Percentiles rank a stretch among this genome's conserved stretches.
Conservation (phyloP, 352 stramenopile genomes). For the Paralagenidium karlingii region DNA sequence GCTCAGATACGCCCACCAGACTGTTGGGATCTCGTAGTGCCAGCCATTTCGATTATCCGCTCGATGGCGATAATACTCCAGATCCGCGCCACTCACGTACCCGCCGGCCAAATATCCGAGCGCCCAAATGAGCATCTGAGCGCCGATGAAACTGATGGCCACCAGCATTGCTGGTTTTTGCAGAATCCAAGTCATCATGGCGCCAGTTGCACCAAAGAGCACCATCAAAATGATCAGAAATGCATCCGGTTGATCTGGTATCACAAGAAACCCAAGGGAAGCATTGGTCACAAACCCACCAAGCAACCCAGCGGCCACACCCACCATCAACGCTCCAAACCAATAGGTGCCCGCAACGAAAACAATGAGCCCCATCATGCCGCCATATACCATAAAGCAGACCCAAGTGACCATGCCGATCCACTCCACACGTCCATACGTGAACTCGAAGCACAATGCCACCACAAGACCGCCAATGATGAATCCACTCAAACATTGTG, state of each 20-base stretch:
- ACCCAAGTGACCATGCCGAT: slow-evolving; percentile 42
- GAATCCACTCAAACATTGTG: too few species aligned
- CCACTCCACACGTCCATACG: slow-evolving; percentile 25
- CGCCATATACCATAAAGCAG: slow-evolving; percentile 32
- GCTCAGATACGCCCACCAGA: slow-evolving; percentile 66
- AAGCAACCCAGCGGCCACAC: slow-evolving; percentile 19
- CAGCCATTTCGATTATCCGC: too few species aligned
- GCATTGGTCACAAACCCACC: slow-evolving; percentile 34
- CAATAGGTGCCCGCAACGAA: slow-evolving; percentile 36
- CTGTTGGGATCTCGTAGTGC: slow-evolving; percentile 45
- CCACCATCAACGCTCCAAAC: slow-evolving; percentile 25
- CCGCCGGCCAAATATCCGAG: slow-evolving; percentile 54
- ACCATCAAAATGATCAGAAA: slow-evolving; percentile 33
- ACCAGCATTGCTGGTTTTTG: slow-evolving; percentile 43
- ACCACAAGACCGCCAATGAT: slow-evolving; percentile 27
- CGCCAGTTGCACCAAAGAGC: slow-evolving; percentile 20
- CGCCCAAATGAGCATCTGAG: slow-evolving; percentile 35
- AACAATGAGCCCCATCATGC: slow-evolving; percentile 27
- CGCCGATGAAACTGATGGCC: slow-evolving; percentile 45
- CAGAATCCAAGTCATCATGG: slow-evolving; percentile 32
- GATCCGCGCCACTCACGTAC: slow-evolving; percentile 42
- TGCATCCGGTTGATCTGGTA: slow-evolving; percentile 21
- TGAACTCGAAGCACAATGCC: slow-evolving; percentile 19
- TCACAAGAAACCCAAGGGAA: slow-evolving; percentile 20
- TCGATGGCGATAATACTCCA: too few species aligned